Evolutionary conservation across 176 grass and related monocot genomes (phyloP).

Genomic region (Oryza longistaminata): DNA sequence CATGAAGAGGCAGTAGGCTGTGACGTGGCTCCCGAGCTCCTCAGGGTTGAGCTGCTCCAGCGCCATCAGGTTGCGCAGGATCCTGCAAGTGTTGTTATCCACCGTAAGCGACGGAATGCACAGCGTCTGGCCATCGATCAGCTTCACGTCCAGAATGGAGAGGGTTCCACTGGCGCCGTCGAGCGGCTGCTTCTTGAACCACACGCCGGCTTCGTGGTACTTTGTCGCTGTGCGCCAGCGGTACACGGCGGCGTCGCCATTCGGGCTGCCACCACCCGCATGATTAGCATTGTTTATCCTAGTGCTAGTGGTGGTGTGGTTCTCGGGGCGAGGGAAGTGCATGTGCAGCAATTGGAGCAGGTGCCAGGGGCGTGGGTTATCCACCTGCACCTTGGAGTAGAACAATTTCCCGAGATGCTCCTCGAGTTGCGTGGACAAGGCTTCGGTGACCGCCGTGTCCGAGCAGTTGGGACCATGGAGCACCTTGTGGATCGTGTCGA

Average conservation of each 20-base stretch:
- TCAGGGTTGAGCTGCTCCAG: not conserved
- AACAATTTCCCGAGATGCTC: not conserved
- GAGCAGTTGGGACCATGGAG: not conserved
- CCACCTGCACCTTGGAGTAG: no score
- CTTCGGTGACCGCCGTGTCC: no score
- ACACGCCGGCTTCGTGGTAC: not conserved
- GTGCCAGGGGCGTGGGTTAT: not conserved
- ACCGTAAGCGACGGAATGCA: not conserved
- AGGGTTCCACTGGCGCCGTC: not conserved
- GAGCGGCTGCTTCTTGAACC: not conserved
- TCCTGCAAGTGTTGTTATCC: not conserved
- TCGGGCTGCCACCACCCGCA: no score
- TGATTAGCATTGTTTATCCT: no score
- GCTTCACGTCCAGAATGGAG: conserved; percentile 1
- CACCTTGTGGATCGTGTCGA: not conserved
- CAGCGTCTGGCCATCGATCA: not conserved
- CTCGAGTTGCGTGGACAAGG: not conserved
- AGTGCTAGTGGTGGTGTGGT: no score
- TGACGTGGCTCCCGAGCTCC: no score
- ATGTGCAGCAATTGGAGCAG: conserved; percentile 15
- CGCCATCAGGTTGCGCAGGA: no score
- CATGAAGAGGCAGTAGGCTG: no score
- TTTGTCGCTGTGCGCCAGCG: not conserved
- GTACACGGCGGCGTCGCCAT: no score
- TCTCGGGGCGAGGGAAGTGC: not conserved